Evolutionary conservation across 2,329 filamentous ascomycete genomes (phyloP), one percentile per base, ranked within the genome.

Genomic region (Chrysosporium keratinophilum): DNA sequence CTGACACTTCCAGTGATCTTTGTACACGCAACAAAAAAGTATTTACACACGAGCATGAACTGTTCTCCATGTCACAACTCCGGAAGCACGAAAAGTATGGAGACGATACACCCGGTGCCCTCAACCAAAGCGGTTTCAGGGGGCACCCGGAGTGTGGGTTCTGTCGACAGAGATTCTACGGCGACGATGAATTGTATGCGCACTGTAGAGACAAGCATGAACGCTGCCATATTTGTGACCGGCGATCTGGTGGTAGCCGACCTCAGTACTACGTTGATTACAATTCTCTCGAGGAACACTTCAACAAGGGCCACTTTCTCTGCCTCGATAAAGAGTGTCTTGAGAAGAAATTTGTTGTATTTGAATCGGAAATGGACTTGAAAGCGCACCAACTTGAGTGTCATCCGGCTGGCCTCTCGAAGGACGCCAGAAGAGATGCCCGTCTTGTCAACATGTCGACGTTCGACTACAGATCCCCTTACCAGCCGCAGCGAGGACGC

Each of bases 301-400:
- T 97, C 67, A 79, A 80, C 58, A 84, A 84, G 60, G 89, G 93
- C 54, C 93, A 98, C 68, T 95, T 84, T 64, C 73, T 90, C 0
- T 98, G 93, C 65, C 69, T 80, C 5, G 89, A 98, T 62, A 77
- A 79, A 52, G 90, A 95, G 65, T 98, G 93, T 64, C 67, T 93
- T 64, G 93, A 97, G 62, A 95, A 95, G 79, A 97, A 96, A 67
- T 96, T 97, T 66, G 86, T 97, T 31, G 93, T 97, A 0, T 98
- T 98, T 62, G 88, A 88, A 53, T 90, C 89, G 0, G 88, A 96
- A 64, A 83, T 98, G 76, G 93, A 98, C 64, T 73, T 98, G 45
- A 95, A 97, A 68, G 93, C 86, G 2, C 93, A 98, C 70, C 88
- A 95, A 67, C 72, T 98, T 9, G 84, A 86, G 61, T 80, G 84